Evolutionary conservation across 2,329 filamentous ascomycete species (phyloP).

Genomic region (Xylaria sp.): DNA sequence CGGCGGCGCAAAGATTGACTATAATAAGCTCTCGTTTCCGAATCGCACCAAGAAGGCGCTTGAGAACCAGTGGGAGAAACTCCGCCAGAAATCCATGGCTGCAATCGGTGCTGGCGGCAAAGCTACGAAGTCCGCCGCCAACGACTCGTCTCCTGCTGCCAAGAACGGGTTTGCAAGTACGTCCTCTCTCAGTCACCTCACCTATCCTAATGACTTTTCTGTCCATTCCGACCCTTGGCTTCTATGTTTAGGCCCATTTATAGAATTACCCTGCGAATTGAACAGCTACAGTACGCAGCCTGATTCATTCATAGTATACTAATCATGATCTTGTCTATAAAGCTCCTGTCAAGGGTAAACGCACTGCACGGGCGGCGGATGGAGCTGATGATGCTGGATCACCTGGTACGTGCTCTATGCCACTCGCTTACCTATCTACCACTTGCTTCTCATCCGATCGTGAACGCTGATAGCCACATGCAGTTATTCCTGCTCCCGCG

Average conservation of each 20-base stretch:
- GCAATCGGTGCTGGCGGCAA: too few relatives aligned
- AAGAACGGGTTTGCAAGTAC: constrained; percentile 4
- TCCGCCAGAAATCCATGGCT: too few relatives aligned
- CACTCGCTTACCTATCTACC: background rate
- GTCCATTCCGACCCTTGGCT: background rate
- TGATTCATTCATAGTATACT: background rate
- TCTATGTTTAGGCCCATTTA: background rate
- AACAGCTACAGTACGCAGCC: background rate
- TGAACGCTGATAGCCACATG: background rate
- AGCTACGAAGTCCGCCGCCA: too few relatives aligned
- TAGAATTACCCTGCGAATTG: background rate
- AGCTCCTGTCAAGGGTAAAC: constrained; percentile 13
- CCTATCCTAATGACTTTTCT: background rate
- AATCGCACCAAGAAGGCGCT: constrained; percentile 16
- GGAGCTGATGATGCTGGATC: background rate
- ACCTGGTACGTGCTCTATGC: background rate
- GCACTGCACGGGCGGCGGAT: background rate
- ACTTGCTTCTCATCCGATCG: too few relatives aligned
- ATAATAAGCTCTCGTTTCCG: background rate
- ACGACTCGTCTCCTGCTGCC: background rate
- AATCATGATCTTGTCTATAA: background rate
- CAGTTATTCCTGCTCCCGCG: background rate
- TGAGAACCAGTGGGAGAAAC: constrained; percentile 5
- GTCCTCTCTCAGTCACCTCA: background rate
- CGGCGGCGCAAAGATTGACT: background rate